Base-by-base conservation (phyloP, 352 stramenopile genomes). In the Lagenidium sp. region DNA sequence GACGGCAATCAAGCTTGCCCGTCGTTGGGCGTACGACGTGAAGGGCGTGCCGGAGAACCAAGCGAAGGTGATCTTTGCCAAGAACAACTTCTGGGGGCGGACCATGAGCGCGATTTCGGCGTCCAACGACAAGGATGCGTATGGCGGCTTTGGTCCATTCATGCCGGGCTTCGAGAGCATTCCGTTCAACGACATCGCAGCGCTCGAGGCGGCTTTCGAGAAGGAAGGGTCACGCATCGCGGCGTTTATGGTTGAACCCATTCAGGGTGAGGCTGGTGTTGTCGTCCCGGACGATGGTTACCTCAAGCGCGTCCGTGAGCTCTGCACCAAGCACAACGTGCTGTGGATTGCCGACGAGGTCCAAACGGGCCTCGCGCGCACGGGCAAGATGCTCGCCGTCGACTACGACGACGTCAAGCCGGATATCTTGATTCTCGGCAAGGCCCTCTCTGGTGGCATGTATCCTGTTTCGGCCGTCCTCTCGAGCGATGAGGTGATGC, bases 281-380 rank as follows among this genome's bases (percentile, higher is more conserved):
- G 92, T 99, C 10, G 95, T 99, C 16, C 96, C 96, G 1, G 53
- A 91, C 43, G 95, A 99, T 55, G 95, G 93, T 15, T 99, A 99
- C 73, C 80, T 99, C 55, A 75, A 75, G 40, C 67, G 72, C 23
- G 78, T 94, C 37, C 79, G 80, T 8, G 75, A 90, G 48, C 59
- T 99, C 19, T 99, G 95, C 63, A 77, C 92, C 53, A 95, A 98
- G 69, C 75, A 99, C 87, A 99, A 99, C 63, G 78, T 99, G n/a
- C 77, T 99, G 16, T 84, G 98, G 66, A 99, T 99, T 62, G 95
- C 92, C 18, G 97, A 99, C 72, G 97, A 99, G 70, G 95, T 99
- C 16, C 96, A 99, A 63, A 93, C 95, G 3, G 97, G 97, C 18
- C 68, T 99, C 16, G 95, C 90, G 29, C 85, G 96, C 36, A 99